These are phyloP conservation scores for Aschersonia sp. DNA, from an alignment of 2,329 filamentous ascomycete genomes.

Conservation along the genomic window DNA sequence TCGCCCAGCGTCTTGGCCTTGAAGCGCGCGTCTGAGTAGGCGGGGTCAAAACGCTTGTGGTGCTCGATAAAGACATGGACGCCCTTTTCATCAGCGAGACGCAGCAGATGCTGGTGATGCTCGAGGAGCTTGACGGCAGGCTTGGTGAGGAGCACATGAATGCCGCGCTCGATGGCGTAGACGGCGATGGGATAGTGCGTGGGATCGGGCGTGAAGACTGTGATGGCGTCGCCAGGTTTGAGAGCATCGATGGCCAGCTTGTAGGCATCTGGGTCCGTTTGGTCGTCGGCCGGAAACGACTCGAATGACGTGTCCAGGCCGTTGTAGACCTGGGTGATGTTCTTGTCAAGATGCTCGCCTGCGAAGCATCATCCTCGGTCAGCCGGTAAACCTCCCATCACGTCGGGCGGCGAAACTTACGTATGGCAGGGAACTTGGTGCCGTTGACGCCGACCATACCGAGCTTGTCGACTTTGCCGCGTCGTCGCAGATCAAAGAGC, in stretches of 20 bases:
- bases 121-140: slow-evolving; percentile 75
- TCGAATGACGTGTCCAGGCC: slow-evolving; percentile 73
- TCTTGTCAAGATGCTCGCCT: slow-evolving; percentile 75
- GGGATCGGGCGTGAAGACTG: slow-evolving; percentile 89
- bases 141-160: slow-evolving; percentile 91
- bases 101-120: slow-evolving; percentile 65
- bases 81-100: slow-evolving; percentile 54
- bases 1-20: slow-evolving; percentile 67
- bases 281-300: slow-evolving; percentile 65
- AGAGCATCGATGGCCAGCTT: slow-evolving; percentile 79
- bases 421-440: slow-evolving; percentile 80
- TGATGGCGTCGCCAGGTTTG: slow-evolving; percentile 72
- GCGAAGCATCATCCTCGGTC: neutral
- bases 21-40: slow-evolving; percentile 76
- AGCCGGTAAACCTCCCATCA: no score
- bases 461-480: slow-evolving; percentile 76
- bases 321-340: slow-evolving; percentile 83
- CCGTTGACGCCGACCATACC: slow-evolving; percentile 86
- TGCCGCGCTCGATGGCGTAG: slow-evolving; percentile 76
- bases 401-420: slow-evolving; percentile 31
- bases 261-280: slow-evolving; percentile 67
- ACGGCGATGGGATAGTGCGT: slow-evolving; percentile 87
- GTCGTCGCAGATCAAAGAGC: slow-evolving; percentile 73
- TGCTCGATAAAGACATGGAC: slow-evolving; percentile 93
- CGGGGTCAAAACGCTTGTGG: slow-evolving; percentile 91